Conservation (phyloP, 164 flowering plant species). For the Berberis thunbergii region DNA sequence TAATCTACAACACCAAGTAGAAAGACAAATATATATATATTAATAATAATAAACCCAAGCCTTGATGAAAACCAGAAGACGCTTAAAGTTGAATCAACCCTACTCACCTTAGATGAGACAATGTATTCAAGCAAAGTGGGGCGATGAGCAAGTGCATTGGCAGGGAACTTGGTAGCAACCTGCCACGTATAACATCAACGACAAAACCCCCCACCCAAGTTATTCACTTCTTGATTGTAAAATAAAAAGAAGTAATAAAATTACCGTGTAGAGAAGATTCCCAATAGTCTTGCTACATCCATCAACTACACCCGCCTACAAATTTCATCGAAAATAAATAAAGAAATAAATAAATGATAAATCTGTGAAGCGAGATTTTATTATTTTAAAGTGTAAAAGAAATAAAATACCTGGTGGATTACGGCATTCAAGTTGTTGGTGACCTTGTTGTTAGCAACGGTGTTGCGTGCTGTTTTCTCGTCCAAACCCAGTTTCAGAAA, state of each 20-base stretch:
- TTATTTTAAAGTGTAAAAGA: neutral
- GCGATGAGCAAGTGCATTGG: conserved; percentile 80
- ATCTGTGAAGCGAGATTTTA: neutral
- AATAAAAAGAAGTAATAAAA: neutral
- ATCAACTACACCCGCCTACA: conserved; percentile 56
- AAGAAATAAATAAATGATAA: neutral
- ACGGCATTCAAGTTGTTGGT: conserved; percentile 63
- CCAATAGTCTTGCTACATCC: conserved; percentile 70
- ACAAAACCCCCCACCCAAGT: no score
- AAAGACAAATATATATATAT: no score
- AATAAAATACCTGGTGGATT: conserved; percentile 55
- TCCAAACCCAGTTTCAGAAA: conserved; percentile 73
- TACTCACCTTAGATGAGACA: conserved; percentile 54
- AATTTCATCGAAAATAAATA: conserved; percentile 4
- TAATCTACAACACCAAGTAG: conserved; percentile 40
- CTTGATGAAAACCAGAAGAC: neutral
- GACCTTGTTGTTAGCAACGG: conserved; percentile 75
- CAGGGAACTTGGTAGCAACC: conserved; percentile 89
- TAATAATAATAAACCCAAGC: neutral
- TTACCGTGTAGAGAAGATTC: conserved; percentile 75
- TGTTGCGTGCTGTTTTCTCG: conserved; percentile 63
- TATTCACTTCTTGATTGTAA: neutral
- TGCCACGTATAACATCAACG: conserved; percentile 13
- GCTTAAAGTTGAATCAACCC: neutral
- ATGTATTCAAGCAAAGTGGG: conserved; percentile 53